phyloP scores from a whole-genome alignment of 495 filamentous ascomycete species.

The Penicillium macrosclerotiorum region DNA sequence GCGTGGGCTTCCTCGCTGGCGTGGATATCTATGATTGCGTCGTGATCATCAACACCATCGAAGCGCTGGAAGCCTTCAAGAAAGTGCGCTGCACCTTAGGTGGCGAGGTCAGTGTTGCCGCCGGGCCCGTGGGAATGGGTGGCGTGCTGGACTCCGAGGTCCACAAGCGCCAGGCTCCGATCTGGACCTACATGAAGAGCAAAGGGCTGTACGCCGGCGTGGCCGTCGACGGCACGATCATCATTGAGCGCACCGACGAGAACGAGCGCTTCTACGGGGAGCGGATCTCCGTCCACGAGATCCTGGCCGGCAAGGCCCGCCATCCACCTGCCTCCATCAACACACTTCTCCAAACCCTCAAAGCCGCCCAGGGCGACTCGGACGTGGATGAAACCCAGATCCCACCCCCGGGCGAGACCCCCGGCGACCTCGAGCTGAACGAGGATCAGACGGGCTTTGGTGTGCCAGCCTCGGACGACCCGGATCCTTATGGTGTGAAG shows the following conservation, averaged over 20 bases:
- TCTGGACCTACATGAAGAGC: slow-evolving; percentile 87
- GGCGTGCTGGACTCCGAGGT: slow-evolving; percentile 73
- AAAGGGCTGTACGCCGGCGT: slow-evolving; percentile 81
- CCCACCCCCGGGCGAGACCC: slow-evolving; percentile 59
- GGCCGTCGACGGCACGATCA: slow-evolving; percentile 77
- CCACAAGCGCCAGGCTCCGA: slow-evolving; percentile 66
- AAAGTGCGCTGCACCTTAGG: slow-evolving; percentile 74
- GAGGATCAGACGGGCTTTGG: slow-evolving; percentile 56
- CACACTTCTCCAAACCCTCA: slow-evolving; percentile 73
- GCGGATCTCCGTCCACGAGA: slow-evolving; percentile 71
- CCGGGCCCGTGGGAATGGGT: slow-evolving; percentile 76
- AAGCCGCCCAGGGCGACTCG: slow-evolving; percentile 76
- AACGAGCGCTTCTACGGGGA: slow-evolving; percentile 84
- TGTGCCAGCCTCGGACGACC: slow-evolving; percentile 68
- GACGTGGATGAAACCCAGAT: slow-evolving; percentile 63
- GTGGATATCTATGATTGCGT: slow-evolving; percentile 95
- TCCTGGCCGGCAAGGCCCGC: slow-evolving; percentile 74
- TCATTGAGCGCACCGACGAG: slow-evolving; percentile 83
- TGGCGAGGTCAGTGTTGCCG: slow-evolving; percentile 70
- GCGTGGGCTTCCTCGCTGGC: slow-evolving; percentile 81
- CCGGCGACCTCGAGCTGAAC: slow-evolving; percentile 67
- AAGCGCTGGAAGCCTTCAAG: slow-evolving; percentile 78
- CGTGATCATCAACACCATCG: slow-evolving; percentile 80
- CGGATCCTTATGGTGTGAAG: slow-evolving; percentile 85
- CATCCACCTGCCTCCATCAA: slow-evolving; percentile 63